Evolutionary conservation across 805 yeast genomes (phyloP), one percentile per base, ranked within the genome.

Genomic region (Yamadazyma sp.): DNA sequence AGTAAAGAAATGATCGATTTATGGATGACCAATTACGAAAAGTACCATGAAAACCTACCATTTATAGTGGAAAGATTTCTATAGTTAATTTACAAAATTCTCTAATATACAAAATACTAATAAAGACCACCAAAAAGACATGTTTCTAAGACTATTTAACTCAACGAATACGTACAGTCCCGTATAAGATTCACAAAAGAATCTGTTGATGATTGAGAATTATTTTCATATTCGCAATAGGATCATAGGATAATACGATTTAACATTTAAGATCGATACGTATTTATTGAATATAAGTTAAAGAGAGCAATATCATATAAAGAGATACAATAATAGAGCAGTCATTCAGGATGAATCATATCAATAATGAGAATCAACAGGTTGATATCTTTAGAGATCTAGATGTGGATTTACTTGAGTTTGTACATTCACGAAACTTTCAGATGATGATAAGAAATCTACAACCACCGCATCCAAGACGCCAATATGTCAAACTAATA

Each of bases 361-460:
- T 30, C 19, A 27, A 22, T n/a, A 11, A 30, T 10, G 35, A 18
- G 6, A 30, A 25, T 11, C 35, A 32, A 20, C n/a, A n/a, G n/a
- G 28, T 48, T 11, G 56, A 53, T 41, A 43, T 52, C 11, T 50
- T 55, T 32, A 36, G 44, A 23, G 48, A 48, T 33, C 39, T 55
- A 15, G 55, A 53, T 25, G 30, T 41, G 17, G 48, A 45, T n/a
- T 42, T 52, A 1, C 30, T 46, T 3, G 57, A 55, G 14, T 5
- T 33, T 3, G 27, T 33, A 17, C 31, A 27, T 20, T 27, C 31
- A 33, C 15, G 31, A 16, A 31, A 33, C n/a, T n/a, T 27, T 12
- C 25, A 17, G n/a, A n/a, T n/a, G n/a, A 24, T 29, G 37, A 16
- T 14, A 43, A 17, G 49, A 40, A 17, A 41, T 37, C 12, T 28